Conservation (phyloP, 352 stramenopile genomes). For the Thalassiosira sp. region DNA sequence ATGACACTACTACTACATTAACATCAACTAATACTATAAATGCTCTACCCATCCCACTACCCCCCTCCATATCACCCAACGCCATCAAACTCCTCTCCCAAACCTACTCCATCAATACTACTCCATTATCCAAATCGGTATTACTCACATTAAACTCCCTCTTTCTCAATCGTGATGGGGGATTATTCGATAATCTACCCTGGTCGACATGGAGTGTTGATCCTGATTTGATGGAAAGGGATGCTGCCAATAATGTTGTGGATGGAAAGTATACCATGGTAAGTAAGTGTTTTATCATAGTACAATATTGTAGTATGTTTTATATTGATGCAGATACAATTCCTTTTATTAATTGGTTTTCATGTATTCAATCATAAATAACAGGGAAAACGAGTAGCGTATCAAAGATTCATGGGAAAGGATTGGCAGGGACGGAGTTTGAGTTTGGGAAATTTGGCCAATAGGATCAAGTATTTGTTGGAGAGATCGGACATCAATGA, state of each 20-base stretch:
- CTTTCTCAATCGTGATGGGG: slow-evolving; percentile 75
- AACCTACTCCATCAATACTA: slow-evolving; percentile 33
- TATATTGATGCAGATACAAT: no score
- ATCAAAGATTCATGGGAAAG: slow-evolving; percentile 79
- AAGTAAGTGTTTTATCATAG: no score
- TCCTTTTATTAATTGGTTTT: no score
- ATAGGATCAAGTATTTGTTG: slow-evolving; percentile 51
- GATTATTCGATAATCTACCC: slow-evolving; percentile 81
- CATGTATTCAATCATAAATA: no score
- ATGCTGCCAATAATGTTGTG: slow-evolving; percentile 72
- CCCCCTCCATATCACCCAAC: slow-evolving; percentile 17
- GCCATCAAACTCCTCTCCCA: slow-evolving; percentile 56
- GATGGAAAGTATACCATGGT: slow-evolving; percentile 57
- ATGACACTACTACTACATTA: background rate
- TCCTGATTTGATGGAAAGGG: slow-evolving; percentile 55
- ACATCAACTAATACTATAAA: background rate
- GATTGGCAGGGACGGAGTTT: slow-evolving; percentile 73
- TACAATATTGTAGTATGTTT: no score
- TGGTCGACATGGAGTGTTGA: slow-evolving; percentile 74
- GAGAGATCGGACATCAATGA: slow-evolving; percentile 17
- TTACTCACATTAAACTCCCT: slow-evolving; percentile 62
- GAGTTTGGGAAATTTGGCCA: slow-evolving; percentile 59
- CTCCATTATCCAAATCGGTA: slow-evolving; percentile 59
- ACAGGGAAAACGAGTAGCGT: slow-evolving; percentile 78
- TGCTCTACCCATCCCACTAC: slow-evolving; percentile 32